A percentile compares a stretch with the other conserved stretches of the same genome.
Evolutionary conservation across 495 filamentous ascomycete species (phyloP).

Genomic region (Evansstolkia leycettana): DNA sequence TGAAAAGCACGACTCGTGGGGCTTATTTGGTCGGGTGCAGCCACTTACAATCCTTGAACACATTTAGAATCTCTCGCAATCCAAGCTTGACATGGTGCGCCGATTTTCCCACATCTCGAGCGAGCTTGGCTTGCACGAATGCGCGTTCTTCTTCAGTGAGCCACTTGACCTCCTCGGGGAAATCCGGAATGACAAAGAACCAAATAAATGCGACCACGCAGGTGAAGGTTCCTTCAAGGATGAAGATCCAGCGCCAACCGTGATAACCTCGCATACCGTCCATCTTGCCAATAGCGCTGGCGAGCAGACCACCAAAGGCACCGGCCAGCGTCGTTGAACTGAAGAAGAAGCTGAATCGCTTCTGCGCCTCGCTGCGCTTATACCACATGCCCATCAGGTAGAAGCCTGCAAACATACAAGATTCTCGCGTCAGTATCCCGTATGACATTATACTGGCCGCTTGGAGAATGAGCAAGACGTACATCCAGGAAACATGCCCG

Average conservation of each 20-base stretch:
- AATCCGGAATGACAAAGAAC: constrained; percentile 73
- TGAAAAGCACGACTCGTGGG: too few species aligned
- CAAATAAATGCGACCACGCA: constrained; percentile 56
- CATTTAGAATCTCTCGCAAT: constrained; percentile 47
- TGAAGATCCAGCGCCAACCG: constrained; percentile 81
- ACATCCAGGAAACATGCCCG: constrained; percentile 76
- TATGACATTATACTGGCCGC: not conserved
- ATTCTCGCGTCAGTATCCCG: constrained; percentile 3
- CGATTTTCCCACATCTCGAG: constrained; percentile 65
- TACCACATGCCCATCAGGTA: constrained; percentile 88
- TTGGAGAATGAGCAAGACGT: constrained; percentile 5
- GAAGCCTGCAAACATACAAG: constrained; percentile 43
- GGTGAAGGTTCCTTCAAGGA: constrained; percentile 64
- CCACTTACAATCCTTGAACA: constrained; percentile 62
- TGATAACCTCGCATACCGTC: constrained; percentile 47
- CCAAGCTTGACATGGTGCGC: constrained; percentile 54
- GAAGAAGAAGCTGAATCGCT: constrained; percentile 86
- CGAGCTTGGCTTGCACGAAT: constrained; percentile 62
- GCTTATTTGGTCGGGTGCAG: constrained; percentile 8
- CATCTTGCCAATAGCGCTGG: constrained; percentile 74
- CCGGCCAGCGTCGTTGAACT: constrained; percentile 69
- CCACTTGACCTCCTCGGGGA: constrained; percentile 48
- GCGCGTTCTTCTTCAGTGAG: constrained; percentile 62
- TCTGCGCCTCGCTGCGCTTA: constrained; percentile 72
- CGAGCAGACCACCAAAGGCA: constrained; percentile 76